Evolutionary conservation across 2,329 filamentous ascomycete genomes (phyloP).

Genomic region (Sarocladium oryzae): DNA sequence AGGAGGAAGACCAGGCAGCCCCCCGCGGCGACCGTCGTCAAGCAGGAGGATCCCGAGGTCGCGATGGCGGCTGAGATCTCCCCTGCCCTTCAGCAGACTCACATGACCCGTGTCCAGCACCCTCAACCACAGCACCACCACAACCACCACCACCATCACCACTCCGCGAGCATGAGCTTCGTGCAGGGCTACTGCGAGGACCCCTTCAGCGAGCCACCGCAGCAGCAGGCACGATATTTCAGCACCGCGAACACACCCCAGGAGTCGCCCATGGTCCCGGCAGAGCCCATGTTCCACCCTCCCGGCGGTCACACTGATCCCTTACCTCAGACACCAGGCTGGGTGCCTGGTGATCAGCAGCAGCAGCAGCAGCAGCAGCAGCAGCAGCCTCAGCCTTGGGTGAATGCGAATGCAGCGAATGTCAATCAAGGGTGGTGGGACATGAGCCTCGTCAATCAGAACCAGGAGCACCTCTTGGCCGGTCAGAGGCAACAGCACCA

Average conservation of each 20-base stretch:
- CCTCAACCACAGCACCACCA: constrained; percentile 19
- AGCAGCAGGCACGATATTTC: constrained; percentile 23
- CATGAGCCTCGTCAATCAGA: constrained; percentile 4
- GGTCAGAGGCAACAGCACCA: constrained; percentile 23
- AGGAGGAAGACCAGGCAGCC: constrained; percentile 4
- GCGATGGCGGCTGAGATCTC: constrained; percentile 9
- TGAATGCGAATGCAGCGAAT: constrained; percentile 10
- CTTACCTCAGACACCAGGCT: not conserved
- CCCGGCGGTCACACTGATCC: not conserved
- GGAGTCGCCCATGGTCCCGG: not conserved
- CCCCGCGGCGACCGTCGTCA: not conserved
- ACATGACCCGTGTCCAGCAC: constrained; percentile 10
- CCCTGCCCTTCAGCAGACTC: constrained; percentile 15
- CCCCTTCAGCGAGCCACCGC: constrained; percentile 27
- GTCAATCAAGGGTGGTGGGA: constrained; percentile 21
- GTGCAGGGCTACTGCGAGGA: constrained; percentile 32
- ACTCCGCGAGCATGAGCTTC: constrained; percentile 22
- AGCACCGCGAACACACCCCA: not conserved
- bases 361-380: constrained; percentile 8
- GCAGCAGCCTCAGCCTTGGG: constrained; percentile 11
- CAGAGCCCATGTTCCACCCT: constrained; percentile 4
- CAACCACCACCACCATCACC: constrained; percentile 19
- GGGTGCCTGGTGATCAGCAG: constrained; percentile 6
- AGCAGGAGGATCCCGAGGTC: not conserved
- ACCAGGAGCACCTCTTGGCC: constrained; percentile 19